Conservation (phyloP, 495 filamentous ascomycete genomes). For the Xylaria flabelliformis region DNA sequence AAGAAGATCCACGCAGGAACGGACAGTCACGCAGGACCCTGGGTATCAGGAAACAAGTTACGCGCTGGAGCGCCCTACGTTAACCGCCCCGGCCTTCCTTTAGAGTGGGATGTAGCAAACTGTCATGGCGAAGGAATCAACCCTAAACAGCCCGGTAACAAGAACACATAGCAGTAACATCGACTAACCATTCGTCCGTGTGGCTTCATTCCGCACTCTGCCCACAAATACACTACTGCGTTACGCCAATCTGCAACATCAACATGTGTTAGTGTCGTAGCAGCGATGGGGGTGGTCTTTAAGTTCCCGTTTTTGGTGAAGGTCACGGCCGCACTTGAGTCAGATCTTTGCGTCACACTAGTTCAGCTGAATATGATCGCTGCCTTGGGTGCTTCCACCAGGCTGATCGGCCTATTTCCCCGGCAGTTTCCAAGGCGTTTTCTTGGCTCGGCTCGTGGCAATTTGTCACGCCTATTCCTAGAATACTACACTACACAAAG, state of each 20-base stretch:
- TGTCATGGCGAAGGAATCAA: neutral
- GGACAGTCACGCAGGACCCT: neutral
- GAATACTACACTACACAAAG: neutral
- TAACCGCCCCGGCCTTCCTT: neutral
- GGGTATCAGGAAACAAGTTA: slow-evolving; percentile 6
- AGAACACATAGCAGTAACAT: neutral
- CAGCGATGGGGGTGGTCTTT: neutral
- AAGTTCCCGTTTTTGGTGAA: neutral
- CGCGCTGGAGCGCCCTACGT: neutral
- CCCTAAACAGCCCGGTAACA: neutral
- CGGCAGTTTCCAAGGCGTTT: neutral
- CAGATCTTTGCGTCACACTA: slow-evolving; percentile 2
- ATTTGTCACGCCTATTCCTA: slow-evolving; percentile 14
- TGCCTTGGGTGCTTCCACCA: slow-evolving; percentile 3
- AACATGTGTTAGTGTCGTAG: neutral
- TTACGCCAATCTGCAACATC: neutral
- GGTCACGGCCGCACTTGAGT: neutral
- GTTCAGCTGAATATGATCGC: slow-evolving; percentile 11
- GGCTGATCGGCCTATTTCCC: neutral
- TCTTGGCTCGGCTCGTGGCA: slow-evolving; percentile 11
- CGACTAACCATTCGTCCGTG: neutral
- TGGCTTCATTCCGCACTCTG: slow-evolving; percentile 1
- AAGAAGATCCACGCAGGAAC: slow-evolving; percentile 3
- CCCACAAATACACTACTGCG: neutral
- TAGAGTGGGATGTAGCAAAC: neutral